phyloP scores from a whole-genome alignment of 768 basidiomycete genomes.

The Tylopilus plumbeoviolaceoides region DNA sequence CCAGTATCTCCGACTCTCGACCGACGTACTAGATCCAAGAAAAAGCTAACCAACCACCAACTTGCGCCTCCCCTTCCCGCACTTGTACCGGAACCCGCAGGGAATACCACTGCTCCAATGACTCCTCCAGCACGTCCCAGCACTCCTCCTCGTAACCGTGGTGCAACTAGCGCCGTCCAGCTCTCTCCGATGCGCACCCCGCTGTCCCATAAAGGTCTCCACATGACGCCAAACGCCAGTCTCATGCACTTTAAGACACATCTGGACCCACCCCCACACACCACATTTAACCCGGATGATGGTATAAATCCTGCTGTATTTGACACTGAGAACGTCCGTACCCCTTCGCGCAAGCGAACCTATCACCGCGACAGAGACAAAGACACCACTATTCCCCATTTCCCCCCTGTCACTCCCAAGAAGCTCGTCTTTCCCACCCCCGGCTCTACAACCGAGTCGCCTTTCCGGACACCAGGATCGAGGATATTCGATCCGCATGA shows the following conservation, averaged over 20 bases:
- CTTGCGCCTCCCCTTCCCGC: slow-evolving; percentile 19
- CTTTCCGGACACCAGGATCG: slow-evolving; percentile 47
- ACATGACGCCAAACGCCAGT: slow-evolving; percentile 66
- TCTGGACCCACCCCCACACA: slow-evolving; percentile 56
- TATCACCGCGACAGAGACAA: slow-evolving; percentile 27
- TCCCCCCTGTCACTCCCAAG: slow-evolving; percentile 43
- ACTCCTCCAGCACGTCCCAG: slow-evolving; percentile 39
- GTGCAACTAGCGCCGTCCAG: slow-evolving; percentile 30
- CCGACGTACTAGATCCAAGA: slow-evolving; percentile 27
- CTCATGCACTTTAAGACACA: slow-evolving; percentile 66
- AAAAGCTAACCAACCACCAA: slow-evolving; percentile 15
- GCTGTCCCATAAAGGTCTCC: slow-evolving; percentile 61
- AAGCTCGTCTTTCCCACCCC: slow-evolving; percentile 35
- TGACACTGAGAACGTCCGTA: slow-evolving; percentile 38
- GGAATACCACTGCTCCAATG: slow-evolving; percentile 12
- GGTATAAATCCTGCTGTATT: slow-evolving; percentile 36
- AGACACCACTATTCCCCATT: slow-evolving; percentile 15
- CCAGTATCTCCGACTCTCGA: slow-evolving; percentile 46
- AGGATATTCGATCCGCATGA: slow-evolving; percentile 69
- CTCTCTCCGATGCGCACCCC: slow-evolving; percentile 65
- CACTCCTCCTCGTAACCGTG: slow-evolving; percentile 34
- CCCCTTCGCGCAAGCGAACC: slow-evolving; percentile 43
- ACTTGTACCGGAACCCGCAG: slow-evolving; percentile 25
- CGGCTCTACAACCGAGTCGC: slow-evolving; percentile 32
- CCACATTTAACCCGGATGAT: slow-evolving; percentile 24